Conservation (phyloP, 2,329 filamentous ascomycete genomes). For the Didymella pinodella region DNA sequence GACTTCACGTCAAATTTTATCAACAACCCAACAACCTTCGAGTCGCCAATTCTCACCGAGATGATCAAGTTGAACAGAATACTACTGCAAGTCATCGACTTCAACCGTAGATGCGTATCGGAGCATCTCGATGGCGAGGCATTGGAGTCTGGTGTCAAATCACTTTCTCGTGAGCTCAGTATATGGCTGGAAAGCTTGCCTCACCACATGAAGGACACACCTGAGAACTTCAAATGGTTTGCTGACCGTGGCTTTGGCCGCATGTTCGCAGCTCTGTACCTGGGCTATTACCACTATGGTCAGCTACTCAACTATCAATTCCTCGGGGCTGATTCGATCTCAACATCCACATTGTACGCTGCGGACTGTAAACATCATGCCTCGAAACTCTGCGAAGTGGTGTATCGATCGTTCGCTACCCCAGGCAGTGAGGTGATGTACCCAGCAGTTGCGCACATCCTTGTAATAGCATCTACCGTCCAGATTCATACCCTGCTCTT, state of each 20-base stretch:
- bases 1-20: constrained; percentile 23
- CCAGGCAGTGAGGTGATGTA: constrained; percentile 35
- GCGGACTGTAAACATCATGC: constrained; percentile 35
- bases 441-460: constrained; percentile 34
- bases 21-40: constrained; percentile 16
- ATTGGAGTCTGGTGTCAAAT: constrained; percentile 27
- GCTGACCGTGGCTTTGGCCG: constrained; percentile 32
- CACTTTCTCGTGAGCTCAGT: constrained; percentile 30
- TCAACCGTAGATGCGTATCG: constrained; percentile 34
- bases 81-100: constrained; percentile 33
- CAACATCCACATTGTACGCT: constrained; percentile 28
- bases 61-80: constrained; percentile 38
- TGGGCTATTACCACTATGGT: constrained; percentile 37
- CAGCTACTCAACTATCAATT: constrained; percentile 38
- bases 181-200: constrained; percentile 33
- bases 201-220: constrained; percentile 36
- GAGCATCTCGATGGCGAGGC: constrained; percentile 31
- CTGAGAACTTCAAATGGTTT: constrained; percentile 34
- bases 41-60: constrained; percentile 36
- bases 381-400: constrained; percentile 32
- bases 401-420: constrained; percentile 32
- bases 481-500: constrained; percentile 37
- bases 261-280: constrained; percentile 36
- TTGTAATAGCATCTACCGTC: constrained; percentile 36
- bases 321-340: constrained; percentile 27